A percentile compares a stretch with the other conserved stretches of the same genome.
Evolutionary conservation across 495 filamentous ascomycete species (phyloP).

Genomic region (Lepidopterella palustris): DNA sequence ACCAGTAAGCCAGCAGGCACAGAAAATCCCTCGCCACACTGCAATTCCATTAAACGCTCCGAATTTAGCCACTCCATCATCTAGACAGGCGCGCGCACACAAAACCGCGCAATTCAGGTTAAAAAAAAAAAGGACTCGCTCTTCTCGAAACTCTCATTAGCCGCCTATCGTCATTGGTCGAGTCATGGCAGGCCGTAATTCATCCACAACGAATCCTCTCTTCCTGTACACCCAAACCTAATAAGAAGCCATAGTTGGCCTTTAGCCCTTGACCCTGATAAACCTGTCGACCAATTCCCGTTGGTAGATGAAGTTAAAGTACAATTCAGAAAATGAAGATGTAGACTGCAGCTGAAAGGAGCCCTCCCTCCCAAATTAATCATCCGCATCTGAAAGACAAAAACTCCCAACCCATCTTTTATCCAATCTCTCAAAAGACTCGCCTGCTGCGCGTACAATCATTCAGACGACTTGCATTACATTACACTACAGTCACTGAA

Average conservation of each 20-base stretch:
- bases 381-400: no score
- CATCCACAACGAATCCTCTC: no score
- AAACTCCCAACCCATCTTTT: background rate
- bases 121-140: no score
- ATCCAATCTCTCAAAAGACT: background rate
- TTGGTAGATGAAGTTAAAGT: background rate
- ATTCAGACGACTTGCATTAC: background rate
- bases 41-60: no score
- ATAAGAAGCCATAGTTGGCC: background rate
- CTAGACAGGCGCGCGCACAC: no score
- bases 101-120: no score
- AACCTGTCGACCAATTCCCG: background rate
- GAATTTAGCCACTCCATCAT: no score
- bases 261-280: background rate
- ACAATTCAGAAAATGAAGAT: background rate
- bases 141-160: no score
- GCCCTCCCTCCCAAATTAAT: background rate
- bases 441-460: background rate
- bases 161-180: no score
- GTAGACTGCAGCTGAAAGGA: background rate
- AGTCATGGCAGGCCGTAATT: no score
- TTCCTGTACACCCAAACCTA: background rate
- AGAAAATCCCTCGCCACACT: no score
- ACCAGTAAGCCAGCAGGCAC: no score
- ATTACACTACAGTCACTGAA: background rate